A percentile compares a stretch with the other conserved stretches of the same genome.
Conservation (phyloP, 148 eudicot genomes). For the Drosera capensis region DNA sequence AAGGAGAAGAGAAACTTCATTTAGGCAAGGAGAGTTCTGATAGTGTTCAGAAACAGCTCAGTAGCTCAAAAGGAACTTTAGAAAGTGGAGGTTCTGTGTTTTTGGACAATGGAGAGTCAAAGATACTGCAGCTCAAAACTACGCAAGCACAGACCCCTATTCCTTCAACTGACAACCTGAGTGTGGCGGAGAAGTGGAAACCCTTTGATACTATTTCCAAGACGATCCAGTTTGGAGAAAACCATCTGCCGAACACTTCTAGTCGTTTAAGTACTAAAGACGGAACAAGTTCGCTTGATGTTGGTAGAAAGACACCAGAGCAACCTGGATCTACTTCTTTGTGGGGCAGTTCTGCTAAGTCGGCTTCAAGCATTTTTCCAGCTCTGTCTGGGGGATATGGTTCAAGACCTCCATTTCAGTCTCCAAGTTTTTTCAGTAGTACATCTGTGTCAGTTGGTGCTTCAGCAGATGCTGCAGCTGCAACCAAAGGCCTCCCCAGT, state of each 20-base stretch:
- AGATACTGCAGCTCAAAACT: slow-evolving; percentile 11
- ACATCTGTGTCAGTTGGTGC: neutral
- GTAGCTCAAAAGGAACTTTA: too few relatives aligned
- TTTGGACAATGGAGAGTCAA: slow-evolving; percentile 11
- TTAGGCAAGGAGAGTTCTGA: slow-evolving; percentile 11
- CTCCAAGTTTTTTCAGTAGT: slow-evolving; percentile 6
- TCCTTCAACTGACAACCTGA: slow-evolving; percentile 4
- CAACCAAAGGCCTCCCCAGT: slow-evolving; percentile 14
- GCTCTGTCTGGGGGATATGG: slow-evolving; percentile 8
- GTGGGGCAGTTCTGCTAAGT: slow-evolving; percentile 6
- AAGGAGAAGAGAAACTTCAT: slow-evolving; percentile 8
- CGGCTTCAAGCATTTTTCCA: slow-evolving; percentile 11
- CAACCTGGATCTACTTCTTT: slow-evolving; percentile 15
- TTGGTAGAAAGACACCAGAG: slow-evolving; percentile 10
- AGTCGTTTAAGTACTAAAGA: slow-evolving; percentile 6
- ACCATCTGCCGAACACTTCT: slow-evolving; percentile 9
- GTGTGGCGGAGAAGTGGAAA: slow-evolving; percentile 12
- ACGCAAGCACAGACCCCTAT: slow-evolving; percentile 9
- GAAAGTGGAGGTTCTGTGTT: slow-evolving; percentile 9
- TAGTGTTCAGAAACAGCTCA: slow-evolving; percentile 11
- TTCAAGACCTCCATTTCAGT: slow-evolving; percentile 10
- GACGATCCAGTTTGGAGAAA: slow-evolving; percentile 14
- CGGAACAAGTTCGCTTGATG: slow-evolving; percentile 4
- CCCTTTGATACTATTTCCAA: slow-evolving; percentile 8
- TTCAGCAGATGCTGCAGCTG: neutral